Evolutionary conservation across 768 basidiomycete genomes (phyloP).

Genomic region (Suillus americanus): DNA sequence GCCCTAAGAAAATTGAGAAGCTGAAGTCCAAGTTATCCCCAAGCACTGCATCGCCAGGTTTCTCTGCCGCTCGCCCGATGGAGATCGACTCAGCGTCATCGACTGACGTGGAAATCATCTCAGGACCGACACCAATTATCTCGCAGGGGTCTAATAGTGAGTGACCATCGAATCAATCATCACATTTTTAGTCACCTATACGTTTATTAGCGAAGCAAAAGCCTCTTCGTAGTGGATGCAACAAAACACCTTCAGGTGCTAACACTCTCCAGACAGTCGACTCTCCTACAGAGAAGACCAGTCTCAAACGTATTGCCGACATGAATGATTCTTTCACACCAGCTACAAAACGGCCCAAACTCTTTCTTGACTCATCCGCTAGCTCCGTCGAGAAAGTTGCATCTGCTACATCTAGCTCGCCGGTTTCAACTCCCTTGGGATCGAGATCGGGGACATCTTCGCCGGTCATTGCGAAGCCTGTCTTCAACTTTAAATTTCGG

Average conservation of each 20-base stretch:
- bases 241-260: not conserved
- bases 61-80: not conserved
- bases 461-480: not conserved
- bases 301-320: not conserved
- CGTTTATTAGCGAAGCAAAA: not conserved
- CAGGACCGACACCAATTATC: not conserved
- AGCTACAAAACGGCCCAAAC: not conserved
- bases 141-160: not conserved
- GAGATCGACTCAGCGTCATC: constrained; percentile 4
- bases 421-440: not conserved
- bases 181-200: not conserved
- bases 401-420: not conserved
- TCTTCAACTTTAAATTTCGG: not conserved
- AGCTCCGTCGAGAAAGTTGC: not conserved
- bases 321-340: not conserved
- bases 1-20: not conserved
- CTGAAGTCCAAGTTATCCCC: constrained; percentile 1
- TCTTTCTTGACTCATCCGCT: not conserved
- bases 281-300: not conserved
- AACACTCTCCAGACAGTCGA: not conserved
- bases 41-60: not conserved
- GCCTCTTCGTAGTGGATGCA: not conserved
- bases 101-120: constrained; percentile 1
- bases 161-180: not conserved
- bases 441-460: not conserved